Evolutionary conservation across 305 asterid species (phyloP), one percentile per base, ranked within the genome.

Genomic region (Stenogyne calaminthoides): DNA sequence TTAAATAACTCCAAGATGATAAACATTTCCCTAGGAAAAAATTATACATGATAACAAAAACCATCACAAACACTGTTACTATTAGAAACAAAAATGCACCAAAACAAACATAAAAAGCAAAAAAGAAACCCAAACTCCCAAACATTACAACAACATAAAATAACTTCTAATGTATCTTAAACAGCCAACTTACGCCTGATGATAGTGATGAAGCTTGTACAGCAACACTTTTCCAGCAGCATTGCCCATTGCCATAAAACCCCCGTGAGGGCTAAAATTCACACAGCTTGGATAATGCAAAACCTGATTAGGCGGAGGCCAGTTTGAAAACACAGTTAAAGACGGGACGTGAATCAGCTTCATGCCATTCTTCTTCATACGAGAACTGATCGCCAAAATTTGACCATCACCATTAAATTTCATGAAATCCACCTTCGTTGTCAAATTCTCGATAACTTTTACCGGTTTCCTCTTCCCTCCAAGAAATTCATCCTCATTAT

Each of bases 181-280:
- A 20, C 9, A 25, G 32, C 68, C 60, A 32, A 73, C 81, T 84
- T 84, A 90, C 0, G 97, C 97, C 73, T 86, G 87, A 77, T 87
- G 83, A 81, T 91, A 91, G 75, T 94, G 97, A 82, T 94, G 97
- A 82, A 94, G 83, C 88, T 91, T 94, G 85, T 89, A 94, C 63
- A 91, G 59, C 72, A 88, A 19, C 36, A 91, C 97, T 44, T 88
- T 90, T 7, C 99, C 99, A 12, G 84, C 86, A 69, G 98, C 93
- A 81, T 94, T 90, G 15, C 95, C 98, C 83, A 84, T 49, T 0
- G 95, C 92, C 97, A 94, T 87, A 56, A 88, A 94, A 47, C 99
- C 98, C 42, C 98, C 96, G 22, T 65, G 91, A 61, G 99, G 99
- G 80, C 99, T 91, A 72, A 91, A 91, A 73, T 91, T 97, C 80